These are phyloP conservation scores for Dictyostelium capitatum DNA, from an alignment of 78 protist genomes.

Conservation along the genomic window DNA sequence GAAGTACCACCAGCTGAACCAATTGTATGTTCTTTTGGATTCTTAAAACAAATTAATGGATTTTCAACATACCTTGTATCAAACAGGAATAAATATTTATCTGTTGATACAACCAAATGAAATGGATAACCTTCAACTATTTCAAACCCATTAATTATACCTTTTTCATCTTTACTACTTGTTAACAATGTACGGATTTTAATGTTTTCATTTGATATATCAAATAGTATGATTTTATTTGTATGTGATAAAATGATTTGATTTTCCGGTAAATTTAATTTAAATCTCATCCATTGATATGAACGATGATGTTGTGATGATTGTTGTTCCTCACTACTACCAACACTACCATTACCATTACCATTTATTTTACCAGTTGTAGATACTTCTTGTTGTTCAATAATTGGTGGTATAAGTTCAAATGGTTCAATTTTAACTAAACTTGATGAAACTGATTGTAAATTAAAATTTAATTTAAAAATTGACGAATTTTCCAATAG, in stretches of 20 bases:
- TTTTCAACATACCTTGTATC: conserved; percentile 9
- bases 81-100: conserved; percentile 11
- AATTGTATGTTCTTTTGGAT: neutral
- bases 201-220: neutral
- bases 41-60: conserved; percentile 17
- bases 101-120: conserved; percentile 17
- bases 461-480: neutral
- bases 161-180: neutral
- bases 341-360: neutral
- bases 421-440: neutral
- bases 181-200: neutral
- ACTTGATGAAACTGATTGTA: neutral
- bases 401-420: conserved; percentile 4
- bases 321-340: neutral
- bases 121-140: neutral
- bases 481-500: conserved; percentile 40
- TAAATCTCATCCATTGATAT: conserved; percentile 17
- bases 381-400: neutral
- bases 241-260: neutral
- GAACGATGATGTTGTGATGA: neutral
- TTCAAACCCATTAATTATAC: conserved; percentile 10
- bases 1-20: neutral
- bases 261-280: conserved; percentile 7
- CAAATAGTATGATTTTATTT: neutral
- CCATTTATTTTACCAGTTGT: neutral